Evolutionary conservation across 2,329 filamentous ascomycete species (phyloP).

Genomic region (Aureobasidium sp.): DNA sequence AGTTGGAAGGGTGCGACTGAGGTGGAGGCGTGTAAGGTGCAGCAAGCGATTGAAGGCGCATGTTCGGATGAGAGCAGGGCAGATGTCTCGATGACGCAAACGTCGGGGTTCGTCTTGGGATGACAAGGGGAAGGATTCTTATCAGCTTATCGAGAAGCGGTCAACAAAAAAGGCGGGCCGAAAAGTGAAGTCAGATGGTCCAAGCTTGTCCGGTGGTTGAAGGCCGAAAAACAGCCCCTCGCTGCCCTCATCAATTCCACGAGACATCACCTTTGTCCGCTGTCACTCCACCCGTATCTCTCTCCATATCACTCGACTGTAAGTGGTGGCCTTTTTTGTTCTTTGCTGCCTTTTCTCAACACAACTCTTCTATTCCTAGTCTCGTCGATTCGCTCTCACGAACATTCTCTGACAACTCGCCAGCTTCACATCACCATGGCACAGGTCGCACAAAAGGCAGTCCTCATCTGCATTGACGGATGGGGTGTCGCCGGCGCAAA

Average conservation of each 20-base stretch:
- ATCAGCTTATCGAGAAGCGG: neutral
- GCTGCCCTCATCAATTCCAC: neutral
- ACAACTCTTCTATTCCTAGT: too few relatives aligned
- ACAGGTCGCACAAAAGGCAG: slow-evolving; percentile 59
- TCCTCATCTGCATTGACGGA: slow-evolving; percentile 92
- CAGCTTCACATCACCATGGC: slow-evolving; percentile 39
- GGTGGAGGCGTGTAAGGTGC: slow-evolving; percentile 35
- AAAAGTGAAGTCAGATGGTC: neutral
- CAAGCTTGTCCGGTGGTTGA: neutral
- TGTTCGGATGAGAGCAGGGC: slow-evolving; percentile 15
- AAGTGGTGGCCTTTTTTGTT: too few relatives aligned
- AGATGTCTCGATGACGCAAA: slow-evolving; percentile 12
- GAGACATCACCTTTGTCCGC: neutral
- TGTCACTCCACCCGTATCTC: neutral
- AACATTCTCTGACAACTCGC: neutral
- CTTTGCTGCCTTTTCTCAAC: too few relatives aligned
- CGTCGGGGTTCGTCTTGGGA: slow-evolving; percentile 12
- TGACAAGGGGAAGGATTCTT: neutral
- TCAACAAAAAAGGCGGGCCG: neutral
- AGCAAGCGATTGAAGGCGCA: slow-evolving; percentile 14
- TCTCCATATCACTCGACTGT: neutral
- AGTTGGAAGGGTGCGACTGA: slow-evolving; percentile 45
- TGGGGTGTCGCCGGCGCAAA: slow-evolving; percentile 81
- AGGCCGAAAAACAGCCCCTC: neutral
- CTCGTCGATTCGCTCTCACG: too few relatives aligned